Evolutionary conservation across 352 stramenopile species (phyloP).

Genomic region (Pythium sp.): DNA sequence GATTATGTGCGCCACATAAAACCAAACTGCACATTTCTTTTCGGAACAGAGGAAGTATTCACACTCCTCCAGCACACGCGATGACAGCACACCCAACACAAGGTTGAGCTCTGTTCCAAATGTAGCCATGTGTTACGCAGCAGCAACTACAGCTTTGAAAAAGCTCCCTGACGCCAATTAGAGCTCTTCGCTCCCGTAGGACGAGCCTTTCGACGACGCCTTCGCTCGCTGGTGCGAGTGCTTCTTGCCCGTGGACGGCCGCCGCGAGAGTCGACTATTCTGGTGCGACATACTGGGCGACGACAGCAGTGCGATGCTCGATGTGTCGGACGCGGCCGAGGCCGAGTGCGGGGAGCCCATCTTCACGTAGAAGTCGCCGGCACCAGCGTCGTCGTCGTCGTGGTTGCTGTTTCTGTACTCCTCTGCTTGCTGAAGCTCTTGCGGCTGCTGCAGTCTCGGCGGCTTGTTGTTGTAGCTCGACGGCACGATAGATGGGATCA

Average conservation of each 20-base stretch:
- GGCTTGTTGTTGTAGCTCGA: conserved; percentile 20
- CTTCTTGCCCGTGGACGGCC: conserved; percentile 3
- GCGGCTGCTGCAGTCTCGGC: conserved; percentile 26
- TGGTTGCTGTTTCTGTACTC: neutral
- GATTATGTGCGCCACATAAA: no score
- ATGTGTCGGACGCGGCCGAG: conserved; percentile 46
- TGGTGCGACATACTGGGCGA: conserved; percentile 28
- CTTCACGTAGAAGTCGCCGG: conserved; percentile 24
- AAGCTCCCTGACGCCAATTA: neutral
- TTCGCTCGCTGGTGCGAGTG: neutral
- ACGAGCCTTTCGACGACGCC: neutral
- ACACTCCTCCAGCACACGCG: neutral
- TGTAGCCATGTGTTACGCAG: neutral
- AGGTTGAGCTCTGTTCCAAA: neutral
- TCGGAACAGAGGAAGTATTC: no score
- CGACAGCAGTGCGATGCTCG: conserved; percentile 64
- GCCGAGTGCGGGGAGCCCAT: conserved; percentile 60
- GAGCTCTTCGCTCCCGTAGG: conserved; percentile 4
- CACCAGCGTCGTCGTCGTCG: neutral
- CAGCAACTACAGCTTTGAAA: neutral
- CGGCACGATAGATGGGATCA: conserved; percentile 25
- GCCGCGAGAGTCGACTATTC: conserved; percentile 8
- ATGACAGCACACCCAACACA: neutral
- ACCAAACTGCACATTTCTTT: no score
- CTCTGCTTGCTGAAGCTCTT: conserved; percentile 16